phyloP scores from a whole-genome alignment of 208 protist species.

The Crithidia expoeki region DNA sequence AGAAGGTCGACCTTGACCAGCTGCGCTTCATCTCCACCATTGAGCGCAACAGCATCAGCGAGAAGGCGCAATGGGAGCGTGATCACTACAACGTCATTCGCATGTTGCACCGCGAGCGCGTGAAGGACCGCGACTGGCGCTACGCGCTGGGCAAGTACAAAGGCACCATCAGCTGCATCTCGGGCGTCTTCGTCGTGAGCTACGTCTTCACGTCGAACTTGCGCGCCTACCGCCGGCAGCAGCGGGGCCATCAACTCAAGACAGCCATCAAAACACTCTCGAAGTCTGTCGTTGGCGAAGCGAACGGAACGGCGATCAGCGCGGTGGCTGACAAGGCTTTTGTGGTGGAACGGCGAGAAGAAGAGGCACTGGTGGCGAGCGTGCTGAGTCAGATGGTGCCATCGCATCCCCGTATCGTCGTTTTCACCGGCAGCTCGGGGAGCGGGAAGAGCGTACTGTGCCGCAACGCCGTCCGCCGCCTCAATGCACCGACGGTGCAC shows the following conservation, averaged over 20 bases:
- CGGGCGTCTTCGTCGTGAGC: constrained; percentile 51
- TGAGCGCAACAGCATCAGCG: constrained; percentile 42
- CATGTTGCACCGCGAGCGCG: constrained; percentile 44
- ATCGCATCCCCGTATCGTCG: constrained; percentile 52
- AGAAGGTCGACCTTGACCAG: constrained; percentile 66
- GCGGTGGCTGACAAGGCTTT: constrained; percentile 14
- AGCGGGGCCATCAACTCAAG: constrained; percentile 55
- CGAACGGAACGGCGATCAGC: neutral
- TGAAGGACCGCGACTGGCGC: constrained; percentile 62
- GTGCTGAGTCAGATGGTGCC: constrained; percentile 39
- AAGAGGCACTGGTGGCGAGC: constrained; percentile 39
- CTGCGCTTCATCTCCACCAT: constrained; percentile 40
- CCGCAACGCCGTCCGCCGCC: constrained; percentile 45
- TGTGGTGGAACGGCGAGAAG: constrained; percentile 25
- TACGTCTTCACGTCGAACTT: constrained; percentile 70
- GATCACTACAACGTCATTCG: constrained; percentile 59
- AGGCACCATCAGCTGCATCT: constrained; percentile 63
- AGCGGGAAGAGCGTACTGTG: constrained; percentile 68
- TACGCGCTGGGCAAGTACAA: constrained; percentile 75
- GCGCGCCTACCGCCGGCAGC: constrained; percentile 48
- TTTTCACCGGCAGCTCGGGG: constrained; percentile 64
- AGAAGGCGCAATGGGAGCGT: constrained; percentile 72
- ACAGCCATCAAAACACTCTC: constrained; percentile 41
- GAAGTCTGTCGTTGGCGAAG: constrained; percentile 5
- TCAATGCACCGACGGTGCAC: constrained; percentile 65